Conservation (phyloP, 257 asterid genomes). For the Paulownia fortunei region DNA sequence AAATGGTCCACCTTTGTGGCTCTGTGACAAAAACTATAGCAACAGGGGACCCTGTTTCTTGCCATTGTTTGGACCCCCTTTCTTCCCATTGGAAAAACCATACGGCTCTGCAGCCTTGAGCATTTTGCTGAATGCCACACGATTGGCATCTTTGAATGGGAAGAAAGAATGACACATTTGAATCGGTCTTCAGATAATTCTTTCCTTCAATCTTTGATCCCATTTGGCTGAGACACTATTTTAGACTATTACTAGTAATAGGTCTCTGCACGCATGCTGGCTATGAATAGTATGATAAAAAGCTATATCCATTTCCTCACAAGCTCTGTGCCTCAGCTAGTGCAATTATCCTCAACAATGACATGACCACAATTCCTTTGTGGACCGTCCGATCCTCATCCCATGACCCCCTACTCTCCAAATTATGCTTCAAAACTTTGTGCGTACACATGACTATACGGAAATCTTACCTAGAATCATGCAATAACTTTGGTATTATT, state of each 20-base stretch:
- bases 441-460: constrained; percentile 22
- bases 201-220: no score
- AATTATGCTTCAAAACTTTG: constrained; percentile 17
- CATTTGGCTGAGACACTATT: neutral
- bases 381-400: constrained; percentile 34
- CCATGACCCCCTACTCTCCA: neutral
- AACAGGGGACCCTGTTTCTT: constrained; percentile 20
- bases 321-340: no score
- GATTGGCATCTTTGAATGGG: constrained; percentile 61
- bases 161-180: constrained; percentile 17
- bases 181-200: neutral
- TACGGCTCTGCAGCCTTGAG: constrained; percentile 36
- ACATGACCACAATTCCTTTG: constrained; percentile 33
- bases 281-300: constrained; percentile 7
- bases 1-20: constrained; percentile 47
- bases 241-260: neutral
- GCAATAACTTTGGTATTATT: neutral
- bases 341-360: constrained; percentile 35
- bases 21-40: constrained; percentile 6
- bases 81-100: constrained; percentile 37
- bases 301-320: neutral
- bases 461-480: constrained; percentile 13
- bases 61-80: neutral
- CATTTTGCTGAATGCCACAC: constrained; percentile 53
- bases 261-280: constrained; percentile 37